Evolutionary conservation across 257 asterid genomes (phyloP).

Genomic region (Penstemon barbatus): DNA sequence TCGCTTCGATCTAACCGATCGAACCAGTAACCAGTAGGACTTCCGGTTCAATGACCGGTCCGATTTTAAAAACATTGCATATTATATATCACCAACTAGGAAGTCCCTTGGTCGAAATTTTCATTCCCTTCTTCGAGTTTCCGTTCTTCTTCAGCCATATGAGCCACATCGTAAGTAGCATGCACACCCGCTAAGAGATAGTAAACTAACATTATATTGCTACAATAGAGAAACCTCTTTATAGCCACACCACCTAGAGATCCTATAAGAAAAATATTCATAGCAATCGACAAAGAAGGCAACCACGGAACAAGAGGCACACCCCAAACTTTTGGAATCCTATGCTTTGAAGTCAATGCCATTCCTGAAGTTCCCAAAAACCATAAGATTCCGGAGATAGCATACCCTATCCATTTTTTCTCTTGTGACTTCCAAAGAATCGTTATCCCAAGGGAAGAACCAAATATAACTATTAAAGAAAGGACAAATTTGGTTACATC

Average conservation of each 20-base stretch:
- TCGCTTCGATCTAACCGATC: too few relatives aligned
- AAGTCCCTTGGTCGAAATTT: conserved; percentile 15
- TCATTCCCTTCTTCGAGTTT: conserved; percentile 39
- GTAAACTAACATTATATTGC: conserved; percentile 71
- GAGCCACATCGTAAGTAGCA: conserved; percentile 84
- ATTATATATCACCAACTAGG: conserved; percentile 12
- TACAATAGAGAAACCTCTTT: conserved; percentile 75
- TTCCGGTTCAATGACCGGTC: too few relatives aligned
- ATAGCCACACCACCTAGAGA: conserved; percentile 74
- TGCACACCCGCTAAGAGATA: conserved; percentile 85
- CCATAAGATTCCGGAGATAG: too few relatives aligned
- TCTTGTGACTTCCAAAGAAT: too few relatives aligned
- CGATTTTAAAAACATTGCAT: too few relatives aligned
- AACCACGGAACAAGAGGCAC: conserved; percentile 94
- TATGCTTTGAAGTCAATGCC: too few relatives aligned
- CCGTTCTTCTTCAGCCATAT: conserved; percentile 29
- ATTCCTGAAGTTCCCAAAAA: too few relatives aligned
- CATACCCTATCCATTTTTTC: too few relatives aligned
- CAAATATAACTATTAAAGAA: too few relatives aligned
- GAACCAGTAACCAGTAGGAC: too few relatives aligned
- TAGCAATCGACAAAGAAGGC: conserved; percentile 72
- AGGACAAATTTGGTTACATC: too few relatives aligned
- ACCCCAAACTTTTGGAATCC: conserved; percentile 86
- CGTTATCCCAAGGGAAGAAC: too few relatives aligned
- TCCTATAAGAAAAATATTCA: conserved; percentile 78